Evolutionary conservation across 345 rosid species (phyloP).

Genomic region (Microthlaspi erraticum): DNA sequence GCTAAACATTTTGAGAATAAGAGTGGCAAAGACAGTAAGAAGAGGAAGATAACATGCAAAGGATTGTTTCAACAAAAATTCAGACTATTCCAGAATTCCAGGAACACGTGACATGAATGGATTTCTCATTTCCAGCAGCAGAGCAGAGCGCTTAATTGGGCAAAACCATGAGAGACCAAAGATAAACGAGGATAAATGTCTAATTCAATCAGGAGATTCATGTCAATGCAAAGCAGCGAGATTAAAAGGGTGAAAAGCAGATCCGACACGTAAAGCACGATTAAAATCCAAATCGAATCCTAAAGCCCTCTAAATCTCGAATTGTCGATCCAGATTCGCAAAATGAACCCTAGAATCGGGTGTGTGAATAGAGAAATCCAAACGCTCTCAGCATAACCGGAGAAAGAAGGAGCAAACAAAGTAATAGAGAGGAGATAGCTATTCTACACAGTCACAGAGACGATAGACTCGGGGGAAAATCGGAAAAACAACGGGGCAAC

Average conservation of each 20-base stretch:
- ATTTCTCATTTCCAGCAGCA: slow-evolving; percentile 7
- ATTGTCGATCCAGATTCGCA: slow-evolving; percentile 45
- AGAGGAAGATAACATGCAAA: slow-evolving; percentile 2
- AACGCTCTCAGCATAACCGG: slow-evolving; percentile 30
- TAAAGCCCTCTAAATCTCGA: slow-evolving; percentile 48
- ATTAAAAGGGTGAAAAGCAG: slow-evolving; percentile 49
- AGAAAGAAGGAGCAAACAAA: slow-evolving; percentile 32
- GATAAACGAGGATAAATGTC: slow-evolving; percentile 16
- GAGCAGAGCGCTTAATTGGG: slow-evolving; percentile 20
- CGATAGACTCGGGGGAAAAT: slow-evolving; percentile 34
- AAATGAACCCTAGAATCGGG: slow-evolving; percentile 42
- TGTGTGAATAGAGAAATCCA: slow-evolving; percentile 41
- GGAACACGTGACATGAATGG: slow-evolving; percentile 6
- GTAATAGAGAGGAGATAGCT: slow-evolving; percentile 30
- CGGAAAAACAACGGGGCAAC: slow-evolving; percentile 7
- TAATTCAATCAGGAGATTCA: slow-evolving; percentile 26
- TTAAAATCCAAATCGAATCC: slow-evolving; percentile 46
- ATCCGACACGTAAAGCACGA: slow-evolving; percentile 51
- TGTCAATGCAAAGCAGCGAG: slow-evolving; percentile 17
- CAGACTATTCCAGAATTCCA: background rate
- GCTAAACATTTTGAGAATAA: background rate
- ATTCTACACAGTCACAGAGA: slow-evolving; percentile 39
- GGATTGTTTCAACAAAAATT: background rate
- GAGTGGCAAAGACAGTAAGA: slow-evolving; percentile 9
- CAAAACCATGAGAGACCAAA: background rate